Conservation (phyloP, 2,329 filamentous ascomycete species). For the Allantophomopsis lycopodina region DNA sequence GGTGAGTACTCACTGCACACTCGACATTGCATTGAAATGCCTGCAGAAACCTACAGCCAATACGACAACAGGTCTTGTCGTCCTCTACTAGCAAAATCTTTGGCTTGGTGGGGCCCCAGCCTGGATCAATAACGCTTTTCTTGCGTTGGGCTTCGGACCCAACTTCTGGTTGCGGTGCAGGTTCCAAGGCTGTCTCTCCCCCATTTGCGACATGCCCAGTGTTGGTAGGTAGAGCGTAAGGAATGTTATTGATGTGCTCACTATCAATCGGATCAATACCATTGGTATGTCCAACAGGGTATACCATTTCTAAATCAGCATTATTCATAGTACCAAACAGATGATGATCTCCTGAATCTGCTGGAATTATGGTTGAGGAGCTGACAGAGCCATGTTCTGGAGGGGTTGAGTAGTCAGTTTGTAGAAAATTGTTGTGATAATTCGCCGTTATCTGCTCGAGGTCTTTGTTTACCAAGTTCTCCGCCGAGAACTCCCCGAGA, state of each 20-base stretch:
- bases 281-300: conserved; percentile 79
- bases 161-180: conserved; percentile 25
- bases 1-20: conserved; percentile 44
- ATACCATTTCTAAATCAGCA: conserved; percentile 59
- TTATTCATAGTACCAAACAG: conserved; percentile 24
- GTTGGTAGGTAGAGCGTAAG: conserved; percentile 65
- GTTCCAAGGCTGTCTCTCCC: not conserved
- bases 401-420: conserved; percentile 16
- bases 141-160: conserved; percentile 20
- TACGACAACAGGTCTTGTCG: conserved; percentile 52
- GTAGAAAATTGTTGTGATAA: conserved; percentile 2
- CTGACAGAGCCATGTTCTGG: conserved; percentile 11
- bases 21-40: conserved; percentile 55
- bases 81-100: conserved; percentile 86
- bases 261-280: conserved; percentile 92
- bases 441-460: conserved; percentile 46
- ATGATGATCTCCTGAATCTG: conserved; percentile 29
- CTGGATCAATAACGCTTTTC: conserved; percentile 24
- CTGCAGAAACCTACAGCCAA: conserved; percentile 53
- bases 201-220: conserved; percentile 31
- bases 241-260: conserved; percentile 89
- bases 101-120: conserved; percentile 52
- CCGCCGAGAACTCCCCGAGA: conserved; percentile 49
- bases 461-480: conserved; percentile 49
- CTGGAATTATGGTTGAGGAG: conserved; percentile 20